A percentile compares a stretch with the other conserved stretches of the same genome.
These are phyloP conservation scores for Choricystis sp. DNA, from an alignment of 139 green algal genomes.

Conservation along the genomic window DNA sequence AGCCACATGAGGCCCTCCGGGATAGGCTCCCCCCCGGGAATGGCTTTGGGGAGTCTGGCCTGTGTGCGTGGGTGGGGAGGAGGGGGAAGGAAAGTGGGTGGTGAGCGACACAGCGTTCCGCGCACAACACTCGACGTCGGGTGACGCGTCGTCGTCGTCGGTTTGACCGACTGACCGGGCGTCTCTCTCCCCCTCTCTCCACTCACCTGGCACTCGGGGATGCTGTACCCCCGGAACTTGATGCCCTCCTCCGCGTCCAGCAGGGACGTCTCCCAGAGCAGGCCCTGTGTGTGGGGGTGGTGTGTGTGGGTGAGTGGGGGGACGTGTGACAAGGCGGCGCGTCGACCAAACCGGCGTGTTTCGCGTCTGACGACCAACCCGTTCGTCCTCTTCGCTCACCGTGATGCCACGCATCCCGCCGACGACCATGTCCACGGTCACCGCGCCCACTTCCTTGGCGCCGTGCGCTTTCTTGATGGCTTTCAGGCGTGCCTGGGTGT, in stretches of 20 bases:
- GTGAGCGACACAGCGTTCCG: too few relatives aligned
- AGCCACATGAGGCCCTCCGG: slow-evolving; percentile 96
- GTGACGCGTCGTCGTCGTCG: too few relatives aligned
- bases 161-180: too few relatives aligned
- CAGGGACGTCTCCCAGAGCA: slow-evolving; percentile 96
- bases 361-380: too few relatives aligned
- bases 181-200: too few relatives aligned
- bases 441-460: slow-evolving; percentile 50
- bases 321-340: too few relatives aligned
- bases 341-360: too few relatives aligned
- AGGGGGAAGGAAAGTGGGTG: not conserved
- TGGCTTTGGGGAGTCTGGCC: slow-evolving; percentile 57
- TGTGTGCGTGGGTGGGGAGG: slow-evolving; percentile 24
- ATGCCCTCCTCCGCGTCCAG: slow-evolving; percentile 94
- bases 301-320: not conserved
- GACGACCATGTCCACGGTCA: slow-evolving; percentile 77
- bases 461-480: slow-evolving; percentile 63
- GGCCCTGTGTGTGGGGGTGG: slow-evolving; percentile 27
- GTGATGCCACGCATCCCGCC: slow-evolving; percentile 96
- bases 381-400: too few relatives aligned
- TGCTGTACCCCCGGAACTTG: slow-evolving; percentile 82
- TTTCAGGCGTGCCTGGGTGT: slow-evolving; percentile 69
- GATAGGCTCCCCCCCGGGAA: slow-evolving; percentile 65
- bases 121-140: too few relatives aligned
- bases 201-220: slow-evolving; percentile 78